These are phyloP conservation scores for Vigna angularis DNA, from an alignment of 306 rosid genomes.

Conservation along the genomic window DNA sequence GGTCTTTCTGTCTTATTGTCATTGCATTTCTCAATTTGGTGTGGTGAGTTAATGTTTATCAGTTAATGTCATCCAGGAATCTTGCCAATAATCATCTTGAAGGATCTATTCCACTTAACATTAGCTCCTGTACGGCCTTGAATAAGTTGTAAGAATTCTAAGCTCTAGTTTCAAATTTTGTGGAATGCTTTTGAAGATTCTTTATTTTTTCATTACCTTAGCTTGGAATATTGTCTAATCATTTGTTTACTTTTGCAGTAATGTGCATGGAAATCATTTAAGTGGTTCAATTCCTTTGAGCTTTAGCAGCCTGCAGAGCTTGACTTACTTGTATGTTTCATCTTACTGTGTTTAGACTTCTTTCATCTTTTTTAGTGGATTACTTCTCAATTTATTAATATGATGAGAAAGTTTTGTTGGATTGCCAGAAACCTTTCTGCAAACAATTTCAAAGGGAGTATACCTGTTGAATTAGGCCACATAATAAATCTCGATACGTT, in stretches of 20 bases:
- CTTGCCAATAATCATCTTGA: slow-evolving; percentile 33
- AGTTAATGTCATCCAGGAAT: slow-evolving; percentile 7
- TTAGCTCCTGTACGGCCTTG: slow-evolving; percentile 21
- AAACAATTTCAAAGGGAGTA: slow-evolving; percentile 28
- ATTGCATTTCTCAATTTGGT: not conserved
- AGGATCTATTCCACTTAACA: slow-evolving; percentile 13
- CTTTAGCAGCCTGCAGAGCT: slow-evolving; percentile 18
- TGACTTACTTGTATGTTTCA: slow-evolving; percentile 25
- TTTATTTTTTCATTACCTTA: not conserved
- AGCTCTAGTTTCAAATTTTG: not conserved
- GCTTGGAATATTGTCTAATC: not conserved
- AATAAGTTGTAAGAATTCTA: slow-evolving; percentile 21
- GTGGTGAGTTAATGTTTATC: not conserved
- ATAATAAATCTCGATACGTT: slow-evolving; percentile 18
- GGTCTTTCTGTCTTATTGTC: not conserved
- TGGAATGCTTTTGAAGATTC: not conserved
- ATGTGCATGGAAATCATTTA: slow-evolving; percentile 32
- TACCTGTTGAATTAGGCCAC: slow-evolving; percentile 25
- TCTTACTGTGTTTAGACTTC: not conserved
- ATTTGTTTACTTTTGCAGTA: slow-evolving; percentile 22
- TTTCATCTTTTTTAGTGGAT: not conserved
- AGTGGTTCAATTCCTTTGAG: slow-evolving; percentile 31
- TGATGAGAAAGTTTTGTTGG: not conserved
- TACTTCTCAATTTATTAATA: not conserved
- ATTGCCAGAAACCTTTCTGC: slow-evolving; percentile 21